These are phyloP conservation scores for Dryadomyces quercivorus DNA, from an alignment of 2,329 filamentous ascomycete species.

Conservation along the genomic window DNA sequence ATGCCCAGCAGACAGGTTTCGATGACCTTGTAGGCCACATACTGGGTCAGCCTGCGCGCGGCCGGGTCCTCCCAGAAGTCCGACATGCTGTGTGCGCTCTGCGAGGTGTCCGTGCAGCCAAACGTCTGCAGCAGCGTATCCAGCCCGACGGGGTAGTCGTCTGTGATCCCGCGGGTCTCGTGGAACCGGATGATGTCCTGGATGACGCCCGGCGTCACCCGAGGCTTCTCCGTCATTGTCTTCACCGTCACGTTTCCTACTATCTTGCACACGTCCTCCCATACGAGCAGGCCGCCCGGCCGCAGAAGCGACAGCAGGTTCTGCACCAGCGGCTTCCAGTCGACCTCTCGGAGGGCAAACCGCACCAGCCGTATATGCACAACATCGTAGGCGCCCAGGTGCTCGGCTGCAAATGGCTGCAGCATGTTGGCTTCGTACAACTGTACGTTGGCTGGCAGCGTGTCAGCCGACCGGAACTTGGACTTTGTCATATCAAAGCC, in stretches of 20 bases:
- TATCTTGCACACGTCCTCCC: constrained; percentile 5
- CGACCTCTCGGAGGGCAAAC: constrained; percentile 1
- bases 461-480: constrained; percentile 6
- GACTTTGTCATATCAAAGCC: constrained; percentile 6
- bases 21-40: not conserved
- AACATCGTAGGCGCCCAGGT: constrained; percentile 7
- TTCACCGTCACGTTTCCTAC: not conserved
- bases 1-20: constrained; percentile 1
- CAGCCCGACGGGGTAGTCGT: not conserved
- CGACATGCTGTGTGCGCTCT: not conserved
- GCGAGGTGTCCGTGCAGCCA: not conserved
- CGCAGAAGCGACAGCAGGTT: constrained; percentile 4
- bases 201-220: not conserved
- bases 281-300: constrained; percentile 8
- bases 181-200: not conserved
- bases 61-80: not conserved
- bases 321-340: constrained; percentile 1
- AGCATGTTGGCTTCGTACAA: constrained; percentile 2
- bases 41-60: not conserved
- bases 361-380: constrained; percentile 8
- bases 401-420: not conserved
- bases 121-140: not conserved
- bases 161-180: not conserved
- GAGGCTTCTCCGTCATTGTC: too few species aligned
- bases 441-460: constrained; percentile 5